phyloP scores from a whole-genome alignment of 345 rosid species.

The Iberis pinnata region DNA sequence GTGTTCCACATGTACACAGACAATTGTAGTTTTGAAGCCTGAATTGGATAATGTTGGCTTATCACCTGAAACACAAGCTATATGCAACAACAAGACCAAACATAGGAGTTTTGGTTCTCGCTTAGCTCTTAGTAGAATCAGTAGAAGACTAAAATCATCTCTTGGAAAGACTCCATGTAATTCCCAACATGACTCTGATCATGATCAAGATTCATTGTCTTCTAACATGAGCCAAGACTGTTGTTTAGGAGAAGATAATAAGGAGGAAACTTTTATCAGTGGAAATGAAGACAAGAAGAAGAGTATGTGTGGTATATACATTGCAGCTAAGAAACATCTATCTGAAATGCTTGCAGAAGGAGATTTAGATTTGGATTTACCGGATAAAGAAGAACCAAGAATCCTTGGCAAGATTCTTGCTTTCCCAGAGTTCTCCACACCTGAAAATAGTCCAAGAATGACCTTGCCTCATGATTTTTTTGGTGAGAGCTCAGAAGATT shows the following conservation, averaged over 20 bases:
- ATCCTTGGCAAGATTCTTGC: slow-evolving; percentile 76
- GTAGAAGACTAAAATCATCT: slow-evolving; percentile 46
- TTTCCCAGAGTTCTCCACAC: slow-evolving; percentile 64
- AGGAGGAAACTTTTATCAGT: slow-evolving; percentile 41
- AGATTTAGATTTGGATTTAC: slow-evolving; percentile 39
- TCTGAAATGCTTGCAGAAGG: slow-evolving; percentile 69
- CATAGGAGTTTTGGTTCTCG: slow-evolving; percentile 32
- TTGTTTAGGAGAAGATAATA: slow-evolving; percentile 21
- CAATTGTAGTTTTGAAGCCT: slow-evolving; percentile 65
- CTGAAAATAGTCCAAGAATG: slow-evolving; percentile 53
- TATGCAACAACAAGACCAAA: slow-evolving; percentile 66
- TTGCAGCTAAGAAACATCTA: slow-evolving; percentile 91
- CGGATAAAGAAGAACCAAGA: slow-evolving; percentile 47
- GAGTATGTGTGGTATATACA: slow-evolving; percentile 56
- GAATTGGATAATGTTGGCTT: slow-evolving; percentile 34
- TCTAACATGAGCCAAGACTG: slow-evolving; percentile 25
- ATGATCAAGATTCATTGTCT: no score
- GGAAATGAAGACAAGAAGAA: slow-evolving; percentile 52
- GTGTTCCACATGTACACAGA: slow-evolving; percentile 43
- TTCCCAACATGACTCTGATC: no score
- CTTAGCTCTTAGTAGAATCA: slow-evolving; percentile 33
- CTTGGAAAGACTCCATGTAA: slow-evolving; percentile 41
- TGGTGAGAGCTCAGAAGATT: slow-evolving; percentile 27
- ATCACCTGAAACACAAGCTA: slow-evolving; percentile 32
- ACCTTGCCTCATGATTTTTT: slow-evolving; percentile 18